phyloP scores from a whole-genome alignment of 306 rosid genomes.

The Vachellia collinsii region DNA sequence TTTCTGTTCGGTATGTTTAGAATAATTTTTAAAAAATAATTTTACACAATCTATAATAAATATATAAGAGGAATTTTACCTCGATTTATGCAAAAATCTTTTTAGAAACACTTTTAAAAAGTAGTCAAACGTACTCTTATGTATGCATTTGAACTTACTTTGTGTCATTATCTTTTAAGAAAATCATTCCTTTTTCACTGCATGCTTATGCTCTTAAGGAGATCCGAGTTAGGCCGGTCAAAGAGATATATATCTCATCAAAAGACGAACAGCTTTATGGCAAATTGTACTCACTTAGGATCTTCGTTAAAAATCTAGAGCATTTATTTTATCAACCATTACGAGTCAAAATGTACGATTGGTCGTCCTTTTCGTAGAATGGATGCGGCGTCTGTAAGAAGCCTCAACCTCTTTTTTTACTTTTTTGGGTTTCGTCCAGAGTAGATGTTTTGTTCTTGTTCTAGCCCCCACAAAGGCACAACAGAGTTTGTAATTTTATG shows the following conservation, averaged over 20 bases:
- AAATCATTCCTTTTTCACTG: not conserved
- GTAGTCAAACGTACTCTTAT: too few relatives aligned
- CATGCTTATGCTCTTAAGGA: not conserved
- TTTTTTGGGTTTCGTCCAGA: not conserved
- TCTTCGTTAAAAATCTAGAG: not conserved
- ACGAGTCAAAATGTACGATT: too few relatives aligned
- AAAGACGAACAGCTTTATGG: not conserved
- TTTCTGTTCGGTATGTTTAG: too few relatives aligned
- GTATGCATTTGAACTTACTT: not conserved
- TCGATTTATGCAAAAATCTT: too few relatives aligned
- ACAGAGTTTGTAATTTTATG: too few relatives aligned
- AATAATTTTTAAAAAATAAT: too few relatives aligned
- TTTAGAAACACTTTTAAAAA: too few relatives aligned
- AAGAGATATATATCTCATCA: not conserved
- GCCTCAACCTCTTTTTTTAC: not conserved
- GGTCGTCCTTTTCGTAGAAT: not conserved
- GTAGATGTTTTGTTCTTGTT: not conserved
- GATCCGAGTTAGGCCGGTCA: not conserved
- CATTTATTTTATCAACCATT: not conserved
- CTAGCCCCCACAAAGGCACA: not conserved
- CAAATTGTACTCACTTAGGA: accelerated
- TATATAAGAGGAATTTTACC: too few relatives aligned
- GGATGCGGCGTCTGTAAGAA: not conserved
- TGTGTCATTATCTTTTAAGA: not conserved
- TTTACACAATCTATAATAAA: too few relatives aligned